These are phyloP conservation scores for Fusarium decemcellulare DNA, from an alignment of 2,329 filamentous ascomycete genomes.

Conservation along the genomic window DNA sequence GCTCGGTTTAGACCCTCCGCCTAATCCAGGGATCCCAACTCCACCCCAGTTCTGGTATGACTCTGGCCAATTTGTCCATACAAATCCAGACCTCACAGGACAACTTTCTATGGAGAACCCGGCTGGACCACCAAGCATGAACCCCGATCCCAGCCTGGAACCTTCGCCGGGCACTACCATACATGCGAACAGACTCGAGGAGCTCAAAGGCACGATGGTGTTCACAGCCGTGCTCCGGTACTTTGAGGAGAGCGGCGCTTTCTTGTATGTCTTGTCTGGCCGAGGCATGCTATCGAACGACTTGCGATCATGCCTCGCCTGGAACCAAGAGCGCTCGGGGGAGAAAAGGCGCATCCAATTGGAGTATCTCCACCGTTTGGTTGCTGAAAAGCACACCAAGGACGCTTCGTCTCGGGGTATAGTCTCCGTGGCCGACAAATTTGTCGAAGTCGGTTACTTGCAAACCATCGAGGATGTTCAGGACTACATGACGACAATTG, in stretches of 20 bases:
- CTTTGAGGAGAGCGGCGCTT: background rate
- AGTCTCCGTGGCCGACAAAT: background rate
- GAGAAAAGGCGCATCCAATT: background rate
- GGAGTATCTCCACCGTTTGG: background rate
- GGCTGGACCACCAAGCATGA: fast-evolving
- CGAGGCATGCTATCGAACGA: conserved; percentile 1
- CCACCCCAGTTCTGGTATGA: background rate
- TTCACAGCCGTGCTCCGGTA: conserved; percentile 1
- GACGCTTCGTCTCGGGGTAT: too few relatives aligned
- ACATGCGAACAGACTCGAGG: fast-evolving
- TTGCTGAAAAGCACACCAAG: background rate
- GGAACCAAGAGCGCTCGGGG: background rate
- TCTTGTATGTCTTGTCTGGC: conserved; percentile 11
- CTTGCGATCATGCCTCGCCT: fast-evolving
- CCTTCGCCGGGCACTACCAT: fast-evolving
- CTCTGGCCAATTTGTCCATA: background rate
- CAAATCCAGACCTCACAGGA: too few relatives aligned
- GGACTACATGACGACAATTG: conserved; percentile 21
- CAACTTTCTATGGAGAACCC: too few relatives aligned
- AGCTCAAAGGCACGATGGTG: background rate
- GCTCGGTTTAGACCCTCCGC: fast-evolving
- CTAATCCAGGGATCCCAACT: fast-evolving
- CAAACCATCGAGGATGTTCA: conserved; percentile 20
- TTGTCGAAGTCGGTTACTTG: conserved; percentile 29
- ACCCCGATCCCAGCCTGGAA: fast-evolving